Base-by-base conservation (phyloP, 805 yeast genomes). In the Starmerella gropengiesseri region DNA sequence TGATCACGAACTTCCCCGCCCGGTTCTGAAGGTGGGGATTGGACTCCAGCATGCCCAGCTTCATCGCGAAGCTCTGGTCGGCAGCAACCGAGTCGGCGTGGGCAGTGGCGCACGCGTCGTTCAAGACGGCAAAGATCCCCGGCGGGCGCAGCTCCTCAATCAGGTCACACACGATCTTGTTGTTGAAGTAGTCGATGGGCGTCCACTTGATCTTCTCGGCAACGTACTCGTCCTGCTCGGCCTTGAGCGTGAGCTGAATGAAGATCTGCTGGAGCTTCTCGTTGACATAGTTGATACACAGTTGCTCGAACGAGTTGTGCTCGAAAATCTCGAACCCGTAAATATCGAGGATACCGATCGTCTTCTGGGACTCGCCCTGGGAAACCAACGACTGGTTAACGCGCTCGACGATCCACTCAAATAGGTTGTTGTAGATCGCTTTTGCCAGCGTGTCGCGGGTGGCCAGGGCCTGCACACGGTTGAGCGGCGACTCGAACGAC, bases 31-130 rank as follows among this genome's bases (percentile, higher is more conserved):
- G 86, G 61, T 91, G 93, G 19, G 83, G 80, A 61, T 86, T 87
- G 18, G 73, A 63, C 6, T 86, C 68, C 45, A 91, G 82, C 76
- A 83, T 71, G 53, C 85, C 82, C 56, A 91, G 70, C 63, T 96
- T 74, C 68, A 85, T 95, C 14, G 91, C 81, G 63, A 91, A 91
- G 1, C 93, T 83, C 64, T 86, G 95, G 62, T 91, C 99, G 2
- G 97, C 97, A 16, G 97, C 98, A 40, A 68, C 71, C 1, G 95
- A 81, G 59, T 91, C 97, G 3, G 98, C 99, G 60, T 91, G 98
- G 0, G 98, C 98, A 21, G 97, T 91, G 28, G 95, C 96, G 56
- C 86, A 80, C 1, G 97, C 89, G 67, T 91, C 98, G 63, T 89
- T 91, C 64, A 91, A 71, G 3, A 95, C 94, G 2, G 97, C 93